Base-by-base conservation (phyloP, 495 filamentous ascomycete species). In the Pseudevernia furfuracea region DNA sequence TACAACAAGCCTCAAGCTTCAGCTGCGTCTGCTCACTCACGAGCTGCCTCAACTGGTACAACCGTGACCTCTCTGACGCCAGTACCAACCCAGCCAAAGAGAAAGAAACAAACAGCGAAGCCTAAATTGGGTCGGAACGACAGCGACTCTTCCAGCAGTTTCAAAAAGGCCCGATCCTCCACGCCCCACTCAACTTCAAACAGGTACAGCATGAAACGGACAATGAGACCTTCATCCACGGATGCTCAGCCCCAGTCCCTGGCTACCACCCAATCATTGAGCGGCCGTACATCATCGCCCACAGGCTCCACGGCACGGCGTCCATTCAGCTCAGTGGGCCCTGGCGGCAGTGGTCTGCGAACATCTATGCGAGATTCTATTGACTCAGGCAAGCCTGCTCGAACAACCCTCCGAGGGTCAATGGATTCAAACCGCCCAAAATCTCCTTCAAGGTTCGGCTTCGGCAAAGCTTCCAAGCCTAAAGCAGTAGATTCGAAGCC, bases 61-160 rank as follows among this genome's bases (percentile, higher is more conserved):
- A 30, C 63, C 3, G 58, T 48, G 46, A 63, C 53, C 25, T 58
- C 69, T 38, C 41, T 67, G 19, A 55, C 55, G 49, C 59, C 68
- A 21, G 66, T 53, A 58, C 67, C 59, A 34, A 36, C 60, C 63
- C 67, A 58, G 41, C 37, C 58, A n/a, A 71, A 61, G 39, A 67
- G 58, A 36, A 71, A 59, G 68, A 68, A 64, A 8, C 61, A 39
- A 44, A 34, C 63, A 12, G 28, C 53, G 25, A 73, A 63, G 58
- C 62, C 60, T 60, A 68, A 49, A 15, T 21, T 68, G n/a, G 66
- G 69, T 30, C 74, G 80, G 6, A 81, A 82, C 68, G 84, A 80
- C 58, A 86, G 83, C 61, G 84, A 85, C 66, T 84, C 82, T 9
- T 82, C 81, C 11, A 87, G 84, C 70, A 85, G 83, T 69, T 88